A percentile compares a stretch with the other conserved stretches of the same genome.
Conservation (phyloP, 2,329 filamentous ascomycete genomes). For the Aureobasidium vineae region DNA sequence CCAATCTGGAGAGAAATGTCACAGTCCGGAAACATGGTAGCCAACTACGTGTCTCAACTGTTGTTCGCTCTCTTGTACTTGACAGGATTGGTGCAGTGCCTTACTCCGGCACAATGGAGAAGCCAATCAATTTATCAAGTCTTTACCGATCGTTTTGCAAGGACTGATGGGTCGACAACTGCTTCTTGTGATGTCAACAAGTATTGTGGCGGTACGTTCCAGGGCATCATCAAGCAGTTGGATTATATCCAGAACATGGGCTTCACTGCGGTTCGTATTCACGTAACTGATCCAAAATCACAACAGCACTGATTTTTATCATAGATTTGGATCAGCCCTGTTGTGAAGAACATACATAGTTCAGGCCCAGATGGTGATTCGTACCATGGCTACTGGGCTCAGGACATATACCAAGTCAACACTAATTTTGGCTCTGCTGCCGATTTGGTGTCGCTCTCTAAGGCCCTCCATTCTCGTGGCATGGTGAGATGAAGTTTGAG, state of each 20-base stretch:
- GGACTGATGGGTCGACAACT: conserved; percentile 42
- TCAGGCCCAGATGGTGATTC: conserved; percentile 41
- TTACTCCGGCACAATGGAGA: conserved; percentile 40
- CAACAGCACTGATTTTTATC: not conserved
- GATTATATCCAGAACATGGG: conserved; percentile 64
- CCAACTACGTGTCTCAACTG: not conserved
- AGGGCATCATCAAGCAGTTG: conserved; percentile 57
- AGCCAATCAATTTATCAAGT: conserved; percentile 45
- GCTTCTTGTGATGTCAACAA: conserved; percentile 37
- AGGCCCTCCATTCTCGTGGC: conserved; percentile 38
- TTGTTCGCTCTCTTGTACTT: conserved; percentile 6
- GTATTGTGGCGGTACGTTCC: conserved; percentile 63
- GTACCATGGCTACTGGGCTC: conserved; percentile 59
- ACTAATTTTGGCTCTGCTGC: conserved; percentile 40
- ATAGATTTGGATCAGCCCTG: conserved; percentile 54
- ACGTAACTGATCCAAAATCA: not conserved
- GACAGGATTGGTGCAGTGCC: conserved; percentile 8
- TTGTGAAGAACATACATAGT: conserved; percentile 47
- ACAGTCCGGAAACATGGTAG: not conserved
- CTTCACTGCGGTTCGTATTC: conserved; percentile 54
- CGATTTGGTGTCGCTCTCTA: conserved; percentile 40
- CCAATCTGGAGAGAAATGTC: not conserved
- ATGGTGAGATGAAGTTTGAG: conserved; percentile 31
- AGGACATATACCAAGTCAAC: conserved; percentile 48
- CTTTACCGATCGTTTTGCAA: conserved; percentile 39